Evolutionary conservation across 2,329 filamentous ascomycete genomes (phyloP).

Genomic region (Penicillium olsonii): DNA sequence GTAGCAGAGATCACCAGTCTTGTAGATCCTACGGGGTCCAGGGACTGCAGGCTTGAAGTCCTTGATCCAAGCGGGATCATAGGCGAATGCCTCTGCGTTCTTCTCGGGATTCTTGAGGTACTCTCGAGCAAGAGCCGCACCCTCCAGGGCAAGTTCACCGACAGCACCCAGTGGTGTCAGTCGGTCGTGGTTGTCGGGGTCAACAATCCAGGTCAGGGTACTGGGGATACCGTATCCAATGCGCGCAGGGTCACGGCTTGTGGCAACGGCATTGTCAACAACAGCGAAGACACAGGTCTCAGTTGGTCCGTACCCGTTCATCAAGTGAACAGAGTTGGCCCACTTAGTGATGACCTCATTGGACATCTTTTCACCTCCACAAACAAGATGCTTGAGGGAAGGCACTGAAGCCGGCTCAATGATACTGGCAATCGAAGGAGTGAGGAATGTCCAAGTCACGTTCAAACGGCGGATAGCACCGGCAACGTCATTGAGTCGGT

Average conservation of each 20-base stretch:
- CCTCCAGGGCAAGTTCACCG: conserved; percentile 41
- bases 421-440: conserved; percentile 47
- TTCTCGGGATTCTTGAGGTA: conserved; percentile 43
- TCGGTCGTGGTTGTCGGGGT: conserved; percentile 32
- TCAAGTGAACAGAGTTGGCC: conserved; percentile 50
- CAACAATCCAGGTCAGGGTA: conserved; percentile 37
- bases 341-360: conserved; percentile 70
- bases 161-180: conserved; percentile 41
- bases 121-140: conserved; percentile 39
- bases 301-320: conserved; percentile 43
- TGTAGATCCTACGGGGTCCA: conserved; percentile 26
- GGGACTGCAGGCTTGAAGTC: conserved; percentile 15
- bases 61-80: conserved; percentile 29
- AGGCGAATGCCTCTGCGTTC: conserved; percentile 35
- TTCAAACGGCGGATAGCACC: conserved; percentile 52
- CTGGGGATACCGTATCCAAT: conserved; percentile 31
- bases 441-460: conserved; percentile 50
- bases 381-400: conserved; percentile 45
- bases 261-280: conserved; percentile 30
- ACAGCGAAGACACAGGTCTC: conserved; percentile 38
- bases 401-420: conserved; percentile 43
- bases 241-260: conserved; percentile 26
- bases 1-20: conserved; percentile 35
- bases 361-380: conserved; percentile 64
- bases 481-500: conserved; percentile 51